These are phyloP conservation scores for Mollisia scopiformis DNA, from an alignment of 2,329 filamentous ascomycete genomes.

Conservation along the genomic window DNA sequence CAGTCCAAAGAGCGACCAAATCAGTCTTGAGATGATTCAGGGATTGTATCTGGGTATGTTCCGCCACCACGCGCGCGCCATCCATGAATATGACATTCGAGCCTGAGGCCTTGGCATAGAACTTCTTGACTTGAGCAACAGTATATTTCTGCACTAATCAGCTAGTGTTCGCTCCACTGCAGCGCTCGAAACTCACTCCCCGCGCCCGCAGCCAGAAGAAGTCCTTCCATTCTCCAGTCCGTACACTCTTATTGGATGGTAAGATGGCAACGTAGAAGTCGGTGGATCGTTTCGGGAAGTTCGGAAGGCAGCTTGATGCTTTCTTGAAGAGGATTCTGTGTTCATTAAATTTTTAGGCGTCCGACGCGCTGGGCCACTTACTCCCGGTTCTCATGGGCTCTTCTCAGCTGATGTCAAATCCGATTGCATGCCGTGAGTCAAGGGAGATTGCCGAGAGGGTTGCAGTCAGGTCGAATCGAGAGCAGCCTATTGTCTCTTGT, in stretches of 20 bases:
- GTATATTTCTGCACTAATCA: conserved; percentile 11
- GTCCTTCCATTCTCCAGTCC: conserved; percentile 11
- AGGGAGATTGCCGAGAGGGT: background rate
- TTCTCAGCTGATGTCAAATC: background rate
- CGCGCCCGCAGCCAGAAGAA: conserved; percentile 16
- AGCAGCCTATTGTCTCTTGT: background rate
- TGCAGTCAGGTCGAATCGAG: background rate
- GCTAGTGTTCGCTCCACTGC: background rate
- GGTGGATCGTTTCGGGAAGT: conserved; percentile 9
- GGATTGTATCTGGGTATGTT: conserved; percentile 7
- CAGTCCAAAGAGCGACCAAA: conserved; percentile 22
- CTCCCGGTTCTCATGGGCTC: background rate
- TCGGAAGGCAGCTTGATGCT: conserved; percentile 8
- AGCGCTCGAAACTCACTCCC: conserved; percentile 5
- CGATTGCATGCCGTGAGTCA: background rate
- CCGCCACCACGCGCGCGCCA: background rate
- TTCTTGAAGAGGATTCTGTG: conserved; percentile 12
- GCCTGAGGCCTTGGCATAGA: background rate
- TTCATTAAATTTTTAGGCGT: background rate
- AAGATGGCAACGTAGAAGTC: conserved; percentile 21
- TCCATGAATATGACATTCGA: conserved; percentile 1
- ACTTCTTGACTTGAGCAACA: conserved; percentile 5
- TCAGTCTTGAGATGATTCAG: conserved; percentile 2
- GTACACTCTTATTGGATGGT: conserved; percentile 2
- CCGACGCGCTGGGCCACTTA: background rate